phyloP scores from a whole-genome alignment of 768 basidiomycete species.

The Podaxis pistillaris region DNA sequence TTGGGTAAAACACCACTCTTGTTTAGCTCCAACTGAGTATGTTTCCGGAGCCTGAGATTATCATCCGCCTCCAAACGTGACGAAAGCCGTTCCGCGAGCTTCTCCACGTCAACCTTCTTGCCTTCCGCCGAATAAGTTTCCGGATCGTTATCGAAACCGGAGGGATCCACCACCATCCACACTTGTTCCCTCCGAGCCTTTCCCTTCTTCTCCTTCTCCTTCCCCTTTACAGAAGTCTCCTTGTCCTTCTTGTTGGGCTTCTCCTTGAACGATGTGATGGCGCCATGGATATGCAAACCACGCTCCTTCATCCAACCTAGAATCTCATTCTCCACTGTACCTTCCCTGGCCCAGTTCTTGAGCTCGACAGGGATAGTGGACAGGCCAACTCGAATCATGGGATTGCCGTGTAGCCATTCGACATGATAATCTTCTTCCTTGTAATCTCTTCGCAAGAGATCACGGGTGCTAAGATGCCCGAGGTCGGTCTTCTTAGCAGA shows the following conservation, averaged over 20 bases:
- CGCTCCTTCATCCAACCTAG: slow-evolving; percentile 65
- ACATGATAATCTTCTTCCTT: slow-evolving; percentile 74
- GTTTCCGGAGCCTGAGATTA: slow-evolving; percentile 51
- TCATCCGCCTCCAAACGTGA: slow-evolving; percentile 55
- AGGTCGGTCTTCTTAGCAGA: slow-evolving; percentile 64
- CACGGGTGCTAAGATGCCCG: slow-evolving; percentile 61
- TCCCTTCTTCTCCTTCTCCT: slow-evolving; percentile 21
- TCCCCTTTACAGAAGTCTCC: slow-evolving; percentile 22
- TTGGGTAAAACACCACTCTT: slow-evolving; percentile 25
- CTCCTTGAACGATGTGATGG: slow-evolving; percentile 69
- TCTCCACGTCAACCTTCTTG: slow-evolving; percentile 30
- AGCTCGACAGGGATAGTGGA: slow-evolving; percentile 79
- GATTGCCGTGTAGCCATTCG: slow-evolving; percentile 33
- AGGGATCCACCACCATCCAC: slow-evolving; percentile 51
- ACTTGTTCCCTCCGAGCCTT: slow-evolving; percentile 29
- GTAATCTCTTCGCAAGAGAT: slow-evolving; percentile 92
- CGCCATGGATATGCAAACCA: slow-evolving; percentile 65
- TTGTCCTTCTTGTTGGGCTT: slow-evolving; percentile 34
- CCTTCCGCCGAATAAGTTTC: slow-evolving; percentile 11
- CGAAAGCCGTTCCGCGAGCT: slow-evolving; percentile 50
- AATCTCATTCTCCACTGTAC: slow-evolving; percentile 38
- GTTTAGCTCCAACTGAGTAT: slow-evolving; percentile 38
- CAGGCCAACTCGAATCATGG: slow-evolving; percentile 65
- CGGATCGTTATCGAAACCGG: not conserved
- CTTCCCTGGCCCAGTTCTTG: slow-evolving; percentile 49